phyloP scores from a whole-genome alignment of 148 eudicot species.

The Suaeda aralocaspica region DNA sequence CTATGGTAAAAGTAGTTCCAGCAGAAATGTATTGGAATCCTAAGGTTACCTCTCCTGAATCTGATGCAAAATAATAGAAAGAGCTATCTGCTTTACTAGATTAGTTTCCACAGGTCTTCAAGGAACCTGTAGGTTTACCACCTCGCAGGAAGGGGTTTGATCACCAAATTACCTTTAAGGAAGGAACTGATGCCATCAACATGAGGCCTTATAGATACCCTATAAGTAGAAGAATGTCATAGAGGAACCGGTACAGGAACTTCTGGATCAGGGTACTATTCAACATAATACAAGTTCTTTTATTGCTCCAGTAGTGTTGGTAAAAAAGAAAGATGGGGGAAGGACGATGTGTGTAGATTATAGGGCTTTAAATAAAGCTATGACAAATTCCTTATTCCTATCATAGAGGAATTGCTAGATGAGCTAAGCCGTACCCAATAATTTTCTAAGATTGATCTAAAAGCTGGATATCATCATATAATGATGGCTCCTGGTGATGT shows the following conservation, averaged over 20 bases:
- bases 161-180: neutral
- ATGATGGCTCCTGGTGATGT: neutral
- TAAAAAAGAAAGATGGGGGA: neutral
- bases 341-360: neutral
- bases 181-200: neutral
- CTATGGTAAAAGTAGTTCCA: neutral
- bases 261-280: neutral
- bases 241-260: neutral
- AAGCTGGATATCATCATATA: neutral
- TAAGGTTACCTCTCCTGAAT: neutral
- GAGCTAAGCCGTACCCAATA: neutral
- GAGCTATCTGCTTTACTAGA: neutral
- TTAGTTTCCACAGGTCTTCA: neutral
- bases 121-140: neutral
- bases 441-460: neutral
- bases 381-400: neutral
- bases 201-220: slow-evolving; percentile 1
- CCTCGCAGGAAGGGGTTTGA: neutral
- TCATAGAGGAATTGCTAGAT: neutral
- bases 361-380: neutral
- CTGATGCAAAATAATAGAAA: no score
- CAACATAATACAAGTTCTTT: neutral
- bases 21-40: neutral
- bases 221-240: neutral
- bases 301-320: neutral